A percentile compares a stretch with the other conserved stretches of the same genome.
phyloP scores from a whole-genome alignment of 106 monocot species.

The Xerophyta viscosa region DNA sequence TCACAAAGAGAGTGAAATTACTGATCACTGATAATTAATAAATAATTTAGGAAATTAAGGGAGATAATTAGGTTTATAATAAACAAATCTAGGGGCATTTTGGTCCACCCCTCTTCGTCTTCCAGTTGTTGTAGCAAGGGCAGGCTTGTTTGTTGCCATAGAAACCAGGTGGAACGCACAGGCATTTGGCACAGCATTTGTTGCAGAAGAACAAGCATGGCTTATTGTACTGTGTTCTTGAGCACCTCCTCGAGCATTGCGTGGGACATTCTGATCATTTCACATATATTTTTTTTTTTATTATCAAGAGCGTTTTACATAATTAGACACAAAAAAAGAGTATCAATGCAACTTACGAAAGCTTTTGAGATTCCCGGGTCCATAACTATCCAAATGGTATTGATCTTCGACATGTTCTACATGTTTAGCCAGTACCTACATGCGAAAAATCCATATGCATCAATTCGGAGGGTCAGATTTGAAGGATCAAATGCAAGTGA shows the following conservation, averaged over 20 bases:
- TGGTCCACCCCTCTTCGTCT: constrained; percentile 41
- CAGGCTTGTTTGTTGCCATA: constrained; percentile 35
- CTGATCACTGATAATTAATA: too few species aligned
- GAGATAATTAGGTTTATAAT: too few species aligned
- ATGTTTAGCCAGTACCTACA: constrained; percentile 21
- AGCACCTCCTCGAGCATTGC: constrained; percentile 56
- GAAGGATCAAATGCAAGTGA: too few species aligned
- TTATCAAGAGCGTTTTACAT: too few species aligned
- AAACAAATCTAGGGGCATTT: constrained; percentile 25
- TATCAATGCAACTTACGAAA: constrained; percentile 54
- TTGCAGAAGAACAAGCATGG: constrained; percentile 45
- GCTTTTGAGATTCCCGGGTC: constrained; percentile 28
- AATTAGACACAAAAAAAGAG: too few species aligned
- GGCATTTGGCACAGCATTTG: constrained; percentile 33
- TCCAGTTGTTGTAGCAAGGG: constrained; percentile 63
- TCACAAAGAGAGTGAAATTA: too few species aligned
- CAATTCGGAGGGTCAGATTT: background rate
- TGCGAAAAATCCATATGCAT: background rate
- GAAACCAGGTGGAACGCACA: constrained; percentile 36
- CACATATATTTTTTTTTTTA: too few species aligned
- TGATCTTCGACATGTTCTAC: constrained; percentile 16
- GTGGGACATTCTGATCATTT: constrained; percentile 60
- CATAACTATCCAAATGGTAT: constrained; percentile 33
- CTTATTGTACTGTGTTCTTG: constrained; percentile 27
- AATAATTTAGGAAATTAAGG: too few species aligned